These are phyloP conservation scores for Aspergillus sp. DNA, from an alignment of 2,329 filamentous ascomycete genomes.

Conservation along the genomic window DNA sequence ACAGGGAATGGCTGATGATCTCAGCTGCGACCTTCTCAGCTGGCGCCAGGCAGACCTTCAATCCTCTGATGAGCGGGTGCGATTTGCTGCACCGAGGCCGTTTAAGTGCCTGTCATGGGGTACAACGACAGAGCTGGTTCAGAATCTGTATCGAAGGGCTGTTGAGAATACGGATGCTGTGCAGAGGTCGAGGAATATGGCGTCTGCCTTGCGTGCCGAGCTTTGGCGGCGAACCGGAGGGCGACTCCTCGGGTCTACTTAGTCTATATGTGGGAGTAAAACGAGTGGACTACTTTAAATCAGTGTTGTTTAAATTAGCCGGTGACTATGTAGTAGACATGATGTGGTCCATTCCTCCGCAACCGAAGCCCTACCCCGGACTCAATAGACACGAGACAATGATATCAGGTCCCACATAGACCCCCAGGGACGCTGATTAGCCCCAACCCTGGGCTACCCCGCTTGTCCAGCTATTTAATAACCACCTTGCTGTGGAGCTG, in stretches of 20 bases:
- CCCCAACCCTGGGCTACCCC: too few relatives aligned
- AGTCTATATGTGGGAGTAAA: neutral
- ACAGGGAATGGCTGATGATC: slow-evolving; percentile 88
- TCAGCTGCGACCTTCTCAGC: slow-evolving; percentile 55
- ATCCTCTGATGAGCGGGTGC: slow-evolving; percentile 13
- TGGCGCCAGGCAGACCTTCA: slow-evolving; percentile 23
- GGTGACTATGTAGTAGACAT: too few relatives aligned
- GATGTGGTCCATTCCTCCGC: too few relatives aligned
- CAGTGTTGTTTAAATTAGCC: too few relatives aligned
- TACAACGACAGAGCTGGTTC: slow-evolving; percentile 53
- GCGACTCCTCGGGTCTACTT: neutral
- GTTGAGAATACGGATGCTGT: slow-evolving; percentile 59
- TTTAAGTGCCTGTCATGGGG: slow-evolving; percentile 59
- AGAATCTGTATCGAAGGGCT: slow-evolving; percentile 58
- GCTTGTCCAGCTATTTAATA: too few relatives aligned
- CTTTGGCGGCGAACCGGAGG: neutral
- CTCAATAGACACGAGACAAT: too few relatives aligned
- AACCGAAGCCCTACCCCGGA: too few relatives aligned
- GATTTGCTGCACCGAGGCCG: slow-evolving; percentile 35
- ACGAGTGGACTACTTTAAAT: too few relatives aligned
- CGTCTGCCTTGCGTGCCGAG: neutral
- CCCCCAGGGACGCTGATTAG: too few relatives aligned
- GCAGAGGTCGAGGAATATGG: neutral
- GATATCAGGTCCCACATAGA: too few relatives aligned
- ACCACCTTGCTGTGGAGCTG: too few relatives aligned